These are phyloP conservation scores for Plasmodium gaboni DNA, from an alignment of 169 alveolate species.

Conservation along the genomic window DNA sequence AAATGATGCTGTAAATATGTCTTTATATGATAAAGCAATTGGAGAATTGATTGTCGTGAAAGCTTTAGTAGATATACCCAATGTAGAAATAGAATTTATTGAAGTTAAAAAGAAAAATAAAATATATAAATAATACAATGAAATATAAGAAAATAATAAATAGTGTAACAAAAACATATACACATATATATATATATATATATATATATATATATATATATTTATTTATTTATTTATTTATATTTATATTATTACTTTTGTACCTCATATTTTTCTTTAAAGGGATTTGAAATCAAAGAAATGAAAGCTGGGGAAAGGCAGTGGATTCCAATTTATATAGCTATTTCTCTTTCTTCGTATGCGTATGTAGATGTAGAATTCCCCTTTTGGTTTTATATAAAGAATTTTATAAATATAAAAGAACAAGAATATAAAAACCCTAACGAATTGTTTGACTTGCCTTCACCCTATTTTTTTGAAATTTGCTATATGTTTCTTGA, in stretches of 20 bases:
- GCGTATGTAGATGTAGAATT: conserved; percentile 74
- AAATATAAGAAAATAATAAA: not conserved
- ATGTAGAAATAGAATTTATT: conserved; percentile 38
- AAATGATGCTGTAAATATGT: conserved; percentile 72
- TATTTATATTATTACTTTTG: not conserved
- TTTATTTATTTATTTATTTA: not conserved
- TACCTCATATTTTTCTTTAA: not conserved
- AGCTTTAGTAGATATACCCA: conserved; percentile 69
- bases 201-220: not conserved
- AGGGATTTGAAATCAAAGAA: conserved; percentile 71
- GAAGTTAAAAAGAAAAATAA: conserved; percentile 46
- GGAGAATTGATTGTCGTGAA: conserved; percentile 76
- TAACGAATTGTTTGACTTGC: conserved; percentile 60
- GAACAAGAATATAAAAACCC: conserved; percentile 72
- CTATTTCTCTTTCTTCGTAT: conserved; percentile 62
- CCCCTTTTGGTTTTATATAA: conserved; percentile 77
- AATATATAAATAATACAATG: not conserved
- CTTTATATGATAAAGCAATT: conserved; percentile 66
- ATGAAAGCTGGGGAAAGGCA: conserved; percentile 77
- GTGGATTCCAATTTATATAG: conserved; percentile 73
- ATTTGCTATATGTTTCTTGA: conserved; percentile 75
- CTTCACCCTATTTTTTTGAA: conserved; percentile 77
- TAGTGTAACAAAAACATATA: not conserved
- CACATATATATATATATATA: not conserved
- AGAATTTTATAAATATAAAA: conserved; percentile 63